Base-by-base conservation (phyloP, 129 eudicot genomes). In the Flaveria sonorensis region DNA sequence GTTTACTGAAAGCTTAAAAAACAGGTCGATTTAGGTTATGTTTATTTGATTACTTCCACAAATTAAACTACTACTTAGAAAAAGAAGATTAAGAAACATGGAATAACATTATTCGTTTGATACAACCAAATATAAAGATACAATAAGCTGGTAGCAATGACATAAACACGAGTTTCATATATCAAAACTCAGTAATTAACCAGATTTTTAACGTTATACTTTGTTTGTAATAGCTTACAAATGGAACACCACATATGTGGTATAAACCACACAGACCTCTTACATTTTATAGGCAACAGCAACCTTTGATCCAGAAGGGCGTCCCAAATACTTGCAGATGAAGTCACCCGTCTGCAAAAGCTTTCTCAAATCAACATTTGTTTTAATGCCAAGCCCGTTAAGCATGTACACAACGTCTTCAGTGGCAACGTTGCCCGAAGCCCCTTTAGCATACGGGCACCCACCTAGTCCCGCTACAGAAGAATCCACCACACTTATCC, bases 401-500 rank as follows among this genome's bases (percentile, higher is more conserved):
- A 93, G 96, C 97, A 93, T 91, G 89, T 93, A 93, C 20, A 94
- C 96, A 36, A 91, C 98, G 71, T 94, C 98, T 81, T 94, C 98
- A 1, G 98, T 94, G 19, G 98, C 97, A 42, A 91, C 98, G 75
- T 94, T 94, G 19, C 98, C 98, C 0, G 98, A 87, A 80, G 98
- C 98, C 63, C 98, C 98, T 68, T 91, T 91, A 19, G 97, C 98
- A 79, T 94, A 94, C 5, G 98, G 98, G 81, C 97, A 91, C 24
- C 98, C 98, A 68, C 98, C 98, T 42, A 94, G 81, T 74, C 97
- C 98, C 28, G 97, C 89, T 18, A 92, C 77, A 4, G 98, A 94
- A 60, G 97, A 89, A 75, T 93, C 98, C 71, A 93, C 91, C 3
- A 81, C 79, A 84, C 92, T 93, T 56, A 93, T 93, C 63, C 98